phyloP scores from a whole-genome alignment of 2,329 filamentous ascomycete species.

The Colletotrichum cereale region DNA sequence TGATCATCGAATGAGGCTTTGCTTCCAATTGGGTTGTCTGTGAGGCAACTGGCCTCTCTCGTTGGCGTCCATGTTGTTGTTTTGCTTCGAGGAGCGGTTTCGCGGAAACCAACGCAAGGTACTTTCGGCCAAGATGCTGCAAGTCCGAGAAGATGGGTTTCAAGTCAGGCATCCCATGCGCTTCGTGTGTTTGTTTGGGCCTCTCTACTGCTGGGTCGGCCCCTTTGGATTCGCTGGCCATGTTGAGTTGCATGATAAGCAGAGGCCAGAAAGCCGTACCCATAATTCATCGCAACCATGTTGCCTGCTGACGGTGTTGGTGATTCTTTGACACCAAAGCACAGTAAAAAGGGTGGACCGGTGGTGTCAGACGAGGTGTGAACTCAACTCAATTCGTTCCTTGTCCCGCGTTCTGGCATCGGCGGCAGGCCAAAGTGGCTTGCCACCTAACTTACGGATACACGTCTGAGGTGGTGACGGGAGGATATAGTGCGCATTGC shows the following conservation, averaged over 20 bases:
- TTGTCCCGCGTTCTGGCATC: neutral
- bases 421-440: neutral
- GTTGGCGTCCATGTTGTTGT: slow-evolving; percentile 8
- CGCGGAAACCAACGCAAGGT: slow-evolving; percentile 27
- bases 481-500: neutral
- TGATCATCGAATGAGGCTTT: neutral
- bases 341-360: slow-evolving; percentile 13
- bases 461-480: neutral
- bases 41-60: neutral
- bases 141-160: slow-evolving; percentile 17
- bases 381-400: slow-evolving; percentile 4
- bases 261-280: slow-evolving; percentile 10
- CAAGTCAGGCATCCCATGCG: slow-evolving; percentile 32
- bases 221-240: slow-evolving; percentile 12
- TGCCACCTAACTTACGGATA: neutral
- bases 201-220: slow-evolving; percentile 20
- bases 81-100: neutral
- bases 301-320: neutral
- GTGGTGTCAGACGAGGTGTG: neutral
- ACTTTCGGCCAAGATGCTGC: slow-evolving; percentile 6
- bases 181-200: slow-evolving; percentile 33
- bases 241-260: slow-evolving; percentile 24
- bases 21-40: slow-evolving; percentile 5
- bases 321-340: slow-evolving; percentile 6
- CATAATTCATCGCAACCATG: slow-evolving; percentile 3